phyloP scores from a whole-genome alignment of 1,284 basidiomycete species.

The Irpex rosettiformis region DNA sequence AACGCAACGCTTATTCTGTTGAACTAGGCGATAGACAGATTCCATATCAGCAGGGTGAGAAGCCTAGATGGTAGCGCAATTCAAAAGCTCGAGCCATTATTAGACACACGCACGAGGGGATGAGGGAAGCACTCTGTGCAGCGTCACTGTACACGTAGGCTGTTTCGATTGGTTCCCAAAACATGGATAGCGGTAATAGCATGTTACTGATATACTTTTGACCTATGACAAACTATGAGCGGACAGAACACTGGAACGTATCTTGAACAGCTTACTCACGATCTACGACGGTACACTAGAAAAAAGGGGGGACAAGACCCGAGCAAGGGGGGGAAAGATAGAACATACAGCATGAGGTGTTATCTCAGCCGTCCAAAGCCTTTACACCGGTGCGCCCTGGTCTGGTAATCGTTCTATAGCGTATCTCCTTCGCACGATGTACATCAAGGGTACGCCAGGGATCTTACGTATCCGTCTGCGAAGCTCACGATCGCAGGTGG shows the following conservation, averaged over 20 bases:
- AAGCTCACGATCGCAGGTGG: constrained; percentile 96
- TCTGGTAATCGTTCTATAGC: constrained; percentile 93
- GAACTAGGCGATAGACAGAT: too few species aligned
- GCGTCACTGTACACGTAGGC: background rate
- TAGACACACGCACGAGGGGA: background rate
- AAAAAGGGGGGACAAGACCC: background rate
- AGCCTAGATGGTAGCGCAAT: too few species aligned
- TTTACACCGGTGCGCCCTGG: constrained; percentile 67
- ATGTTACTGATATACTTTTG: background rate
- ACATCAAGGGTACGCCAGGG: constrained; percentile 95
- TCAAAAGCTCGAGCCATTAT: too few species aligned
- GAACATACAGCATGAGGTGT: background rate
- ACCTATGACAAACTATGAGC: background rate
- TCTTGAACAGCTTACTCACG: background rate
- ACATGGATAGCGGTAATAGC: background rate
- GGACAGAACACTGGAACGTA: background rate
- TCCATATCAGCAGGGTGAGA: too few species aligned
- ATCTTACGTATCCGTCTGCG: constrained; percentile 90
- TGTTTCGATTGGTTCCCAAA: background rate
- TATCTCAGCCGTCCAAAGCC: background rate
- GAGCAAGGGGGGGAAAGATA: background rate
- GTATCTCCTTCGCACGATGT: constrained; percentile 87
- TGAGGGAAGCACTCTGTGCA: background rate
- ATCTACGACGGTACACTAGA: background rate
- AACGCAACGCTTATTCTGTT: too few species aligned